Evolutionary conservation across 2,329 filamentous ascomycete species (phyloP), one percentile per base, ranked within the genome.

Genomic region (Parastagonospora nodorum): DNA sequence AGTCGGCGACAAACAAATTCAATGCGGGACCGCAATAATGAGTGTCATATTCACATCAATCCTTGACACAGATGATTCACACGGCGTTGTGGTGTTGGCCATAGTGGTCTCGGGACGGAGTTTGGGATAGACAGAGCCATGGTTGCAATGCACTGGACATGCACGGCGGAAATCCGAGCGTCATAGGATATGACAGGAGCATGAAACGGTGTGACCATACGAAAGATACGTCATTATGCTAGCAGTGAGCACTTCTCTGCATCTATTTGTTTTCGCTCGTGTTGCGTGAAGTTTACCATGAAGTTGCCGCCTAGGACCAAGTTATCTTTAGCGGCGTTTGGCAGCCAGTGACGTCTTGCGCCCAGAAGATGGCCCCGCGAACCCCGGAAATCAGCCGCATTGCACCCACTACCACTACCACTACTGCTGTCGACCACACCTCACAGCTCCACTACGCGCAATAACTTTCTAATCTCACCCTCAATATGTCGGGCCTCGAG

Each of bases 1-100:
- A 89, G 37, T 87, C 86, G 51, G 92, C 92, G 1, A 87, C 85
- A 1, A 85, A 86, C 58, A 88, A 89, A 64, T 89, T 88, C 74
- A 84, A 86, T 57, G 79, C 79, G 43, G 78, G 66, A 27, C 78
- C 78, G 11, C 74, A 78, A 53, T 64, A 74, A 51, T 58, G 55
- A 58, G 27, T 57, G 46, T 44, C 46, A 43, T 19, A 50, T 44
- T 50, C 53, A 44, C 55, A 28, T 54, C 47, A 48, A 45, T 55
- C 12, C 40, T 24, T n/a, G 7, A 31, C 40, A 36, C 7, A 8
- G 15, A 24, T 33, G 30, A 35, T 53, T 51, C 51, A 51, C 51
- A 50, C 49, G 64, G 64, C 63, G 63, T 69, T 67, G 49, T 42
- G 59, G 59, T 50, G 54, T 56, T 55, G 50, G 59, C 55, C 54